Percentiles rank a stretch among this genome's conserved stretches.
phyloP scores from a whole-genome alignment of 179 eudicot species.

The Amaranthus tricolor region DNA sequence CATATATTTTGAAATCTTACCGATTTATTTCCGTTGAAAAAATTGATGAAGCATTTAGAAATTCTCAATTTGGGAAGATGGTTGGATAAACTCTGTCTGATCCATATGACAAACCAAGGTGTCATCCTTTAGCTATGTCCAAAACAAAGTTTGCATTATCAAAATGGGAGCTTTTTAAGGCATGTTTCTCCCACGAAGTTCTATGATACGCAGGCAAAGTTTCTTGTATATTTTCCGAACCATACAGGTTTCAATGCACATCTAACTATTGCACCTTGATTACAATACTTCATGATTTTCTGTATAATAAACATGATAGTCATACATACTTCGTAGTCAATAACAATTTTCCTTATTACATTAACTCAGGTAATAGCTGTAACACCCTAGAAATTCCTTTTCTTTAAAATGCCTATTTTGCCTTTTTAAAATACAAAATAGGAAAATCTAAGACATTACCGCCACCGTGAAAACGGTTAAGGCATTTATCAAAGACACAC shows the following conservation, averaged over 20 bases:
- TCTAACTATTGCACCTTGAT: slow-evolving; percentile 2
- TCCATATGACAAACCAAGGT: slow-evolving; percentile 54
- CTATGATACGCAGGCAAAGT: slow-evolving; percentile 69
- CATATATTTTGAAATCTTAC: slow-evolving; percentile 50
- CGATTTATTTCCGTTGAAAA: slow-evolving; percentile 55
- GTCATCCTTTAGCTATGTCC: slow-evolving; percentile 58
- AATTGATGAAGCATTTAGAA: slow-evolving; percentile 68
- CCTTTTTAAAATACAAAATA: too few species aligned
- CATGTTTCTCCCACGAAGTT: slow-evolving; percentile 67
- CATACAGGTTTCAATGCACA: slow-evolving; percentile 49
- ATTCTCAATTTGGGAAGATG: slow-evolving; percentile 56
- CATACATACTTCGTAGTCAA: not conserved
- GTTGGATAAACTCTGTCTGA: slow-evolving; percentile 46
- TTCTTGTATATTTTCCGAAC: slow-evolving; percentile 82
- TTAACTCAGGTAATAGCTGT: too few species aligned
- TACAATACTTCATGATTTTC: not conserved
- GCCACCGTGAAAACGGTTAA: not conserved
- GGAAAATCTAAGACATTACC: too few species aligned
- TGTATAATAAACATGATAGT: not conserved
- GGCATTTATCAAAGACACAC: not conserved
- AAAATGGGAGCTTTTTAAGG: slow-evolving; percentile 60
- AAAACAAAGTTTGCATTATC: slow-evolving; percentile 51
- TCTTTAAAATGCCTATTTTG: too few species aligned
- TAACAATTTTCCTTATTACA: too few species aligned
- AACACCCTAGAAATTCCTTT: too few species aligned